Evolutionary conservation across 1,139 yeast species (phyloP).

Genomic region (Saccharomyces hybrid): DNA sequence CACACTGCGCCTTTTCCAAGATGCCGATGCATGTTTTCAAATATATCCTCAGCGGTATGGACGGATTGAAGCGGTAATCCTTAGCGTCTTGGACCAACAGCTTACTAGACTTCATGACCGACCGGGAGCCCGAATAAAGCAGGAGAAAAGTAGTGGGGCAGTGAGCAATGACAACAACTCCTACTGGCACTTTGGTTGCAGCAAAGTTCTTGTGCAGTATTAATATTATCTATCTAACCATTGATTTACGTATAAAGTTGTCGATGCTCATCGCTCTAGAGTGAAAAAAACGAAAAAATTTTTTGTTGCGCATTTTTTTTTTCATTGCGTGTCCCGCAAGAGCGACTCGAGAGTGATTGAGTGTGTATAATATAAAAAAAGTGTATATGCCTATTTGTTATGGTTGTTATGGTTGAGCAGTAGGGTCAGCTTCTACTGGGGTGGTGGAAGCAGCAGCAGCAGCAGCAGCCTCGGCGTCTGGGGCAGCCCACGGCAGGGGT

Average conservation of each 20-base stretch:
- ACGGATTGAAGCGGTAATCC: constrained; percentile 25
- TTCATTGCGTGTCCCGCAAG: background rate
- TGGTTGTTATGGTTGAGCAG: background rate
- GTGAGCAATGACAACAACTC: background rate
- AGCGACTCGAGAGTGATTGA: background rate
- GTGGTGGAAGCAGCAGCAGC: background rate
- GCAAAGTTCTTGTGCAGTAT: background rate
- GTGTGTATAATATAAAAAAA: background rate
- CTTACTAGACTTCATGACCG: constrained; percentile 18
- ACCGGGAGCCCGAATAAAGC: background rate
- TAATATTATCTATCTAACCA: background rate
- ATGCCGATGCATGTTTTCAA: constrained; percentile 27
- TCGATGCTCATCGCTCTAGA: background rate
- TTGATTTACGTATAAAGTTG: constrained; percentile 1
- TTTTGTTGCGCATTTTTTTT: background rate
- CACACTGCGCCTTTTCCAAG: constrained; percentile 26
- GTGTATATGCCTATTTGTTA: background rate
- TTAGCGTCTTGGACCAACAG: constrained; percentile 25
- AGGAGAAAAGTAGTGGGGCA: background rate
- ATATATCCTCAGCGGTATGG: constrained; percentile 26
- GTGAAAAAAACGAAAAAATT: background rate
- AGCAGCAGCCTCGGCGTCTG: constrained; percentile 10
- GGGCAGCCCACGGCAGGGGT: constrained; percentile 26
- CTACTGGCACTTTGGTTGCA: background rate
- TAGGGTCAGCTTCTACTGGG: background rate